phyloP scores from a whole-genome alignment of 2,329 filamentous ascomycete genomes.

The Aspergillus fijiensis region DNA sequence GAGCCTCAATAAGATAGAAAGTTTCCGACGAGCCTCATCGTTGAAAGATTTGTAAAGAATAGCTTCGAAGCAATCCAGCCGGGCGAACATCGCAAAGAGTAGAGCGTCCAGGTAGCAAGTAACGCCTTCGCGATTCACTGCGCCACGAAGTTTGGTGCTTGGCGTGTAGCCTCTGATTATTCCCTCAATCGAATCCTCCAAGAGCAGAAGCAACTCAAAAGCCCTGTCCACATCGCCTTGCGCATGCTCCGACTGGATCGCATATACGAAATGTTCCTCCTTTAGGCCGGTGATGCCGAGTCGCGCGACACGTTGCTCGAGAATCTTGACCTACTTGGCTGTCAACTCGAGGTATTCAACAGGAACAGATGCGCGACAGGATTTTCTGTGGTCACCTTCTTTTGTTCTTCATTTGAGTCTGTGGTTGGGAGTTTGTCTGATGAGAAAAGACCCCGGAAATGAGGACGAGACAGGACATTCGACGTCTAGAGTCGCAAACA shows the following conservation, averaged over 20 bases:
- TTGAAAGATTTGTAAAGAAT: constrained; percentile 80
- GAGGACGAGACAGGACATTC: constrained; percentile 26
- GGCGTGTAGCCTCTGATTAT: constrained; percentile 74
- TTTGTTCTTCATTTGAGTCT: constrained; percentile 31
- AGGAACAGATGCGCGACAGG: neutral
- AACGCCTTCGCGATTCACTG: constrained; percentile 78
- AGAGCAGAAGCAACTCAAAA: constrained; percentile 71
- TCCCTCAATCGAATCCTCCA: constrained; percentile 79
- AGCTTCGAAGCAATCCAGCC: constrained; percentile 85
- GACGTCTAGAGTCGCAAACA: constrained; percentile 19
- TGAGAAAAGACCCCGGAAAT: constrained; percentile 34
- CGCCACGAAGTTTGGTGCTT: constrained; percentile 71
- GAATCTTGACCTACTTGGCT: constrained; percentile 48
- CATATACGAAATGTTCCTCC: constrained; percentile 63
- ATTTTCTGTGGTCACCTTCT: constrained; percentile 31
- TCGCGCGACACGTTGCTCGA: constrained; percentile 53
- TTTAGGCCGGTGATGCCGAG: constrained; percentile 57
- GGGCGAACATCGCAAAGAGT: constrained; percentile 93
- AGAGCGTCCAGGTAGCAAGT: constrained; percentile 95
- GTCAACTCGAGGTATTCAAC: constrained; percentile 13
- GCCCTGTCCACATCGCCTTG: constrained; percentile 71
- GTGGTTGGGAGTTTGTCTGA: constrained; percentile 21
- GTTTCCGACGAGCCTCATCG: constrained; percentile 68
- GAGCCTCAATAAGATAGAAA: constrained; percentile 75
- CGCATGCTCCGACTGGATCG: constrained; percentile 62